Base-by-base conservation (phyloP, 352 stramenopile genomes). In the Stramenopiles sp. region DNA sequence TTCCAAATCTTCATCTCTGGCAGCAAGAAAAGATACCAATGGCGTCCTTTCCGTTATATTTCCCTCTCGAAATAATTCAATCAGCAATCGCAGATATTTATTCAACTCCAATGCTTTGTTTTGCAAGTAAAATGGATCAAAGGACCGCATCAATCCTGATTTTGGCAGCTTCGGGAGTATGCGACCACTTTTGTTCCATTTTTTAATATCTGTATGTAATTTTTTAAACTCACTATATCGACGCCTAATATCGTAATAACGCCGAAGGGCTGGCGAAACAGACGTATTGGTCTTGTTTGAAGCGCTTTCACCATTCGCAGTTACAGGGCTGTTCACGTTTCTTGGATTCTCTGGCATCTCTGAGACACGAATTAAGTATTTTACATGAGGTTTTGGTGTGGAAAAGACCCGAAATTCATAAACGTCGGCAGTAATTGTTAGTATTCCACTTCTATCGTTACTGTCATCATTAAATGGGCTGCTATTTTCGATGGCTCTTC, bases 371-470 rank as follows among this genome's bases (percentile, higher is more conserved):
- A 78, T 78, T 78, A 78, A 78, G 14, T 78, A 78, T 33, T 33
- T 78, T 14, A 78, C 71, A 33, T 78, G 71, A 14, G 71, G 71
- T 78, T 78, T 78, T 33, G 71, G 71, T 14, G 4, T 31, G 8
- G 31, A 33, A 78, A 78, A 31, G 8, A 78, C 71, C 8, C 71
- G 71, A 78, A 78, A 78, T 33, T 78, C 71, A 14, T 33, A 78
- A 33, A 78, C 71, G 8, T 78, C 30, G 14, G 31, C 71, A 78
- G 4, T 14, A 14, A 78, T 78, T 14, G 71, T 8, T 33, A 78
- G 22, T 14, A 33, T 78, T 31, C 71, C 71, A 8, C 31, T 33
- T 14, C 30, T 78, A 33, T 78, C 71, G 4, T 14, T 14, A 33
- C 71, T 78, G 14, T 14, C 39, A 33, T 78, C 71, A 78, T 14